Conservation (phyloP, 2,329 filamentous ascomycete species). For the Neonectria punicea region DNA sequence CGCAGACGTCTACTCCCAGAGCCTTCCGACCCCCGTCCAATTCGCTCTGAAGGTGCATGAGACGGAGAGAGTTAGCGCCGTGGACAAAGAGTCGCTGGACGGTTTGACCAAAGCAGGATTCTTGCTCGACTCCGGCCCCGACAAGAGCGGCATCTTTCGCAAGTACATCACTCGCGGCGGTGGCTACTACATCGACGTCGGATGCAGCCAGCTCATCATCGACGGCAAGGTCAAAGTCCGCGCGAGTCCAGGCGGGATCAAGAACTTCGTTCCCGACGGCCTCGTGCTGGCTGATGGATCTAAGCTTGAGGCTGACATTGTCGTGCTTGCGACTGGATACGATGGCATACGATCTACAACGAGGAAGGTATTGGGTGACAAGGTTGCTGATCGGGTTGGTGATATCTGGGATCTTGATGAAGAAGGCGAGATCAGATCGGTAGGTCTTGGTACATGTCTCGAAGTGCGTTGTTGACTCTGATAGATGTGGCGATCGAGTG, state of each 20-base stretch:
- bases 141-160: slow-evolving; percentile 61
- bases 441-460: not conserved
- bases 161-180: slow-evolving; percentile 48
- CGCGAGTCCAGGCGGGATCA: slow-evolving; percentile 44
- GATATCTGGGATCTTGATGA: slow-evolving; percentile 25
- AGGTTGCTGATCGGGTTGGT: slow-evolving; percentile 42
- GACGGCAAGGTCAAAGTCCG: slow-evolving; percentile 54
- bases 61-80: slow-evolving; percentile 52
- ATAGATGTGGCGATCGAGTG: slow-evolving; percentile 29
- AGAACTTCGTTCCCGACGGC: slow-evolving; percentile 42
- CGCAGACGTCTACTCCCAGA: slow-evolving; percentile 55
- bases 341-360: slow-evolving; percentile 51
- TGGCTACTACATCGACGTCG: slow-evolving; percentile 57
- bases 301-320: slow-evolving; percentile 51
- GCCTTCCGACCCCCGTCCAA: slow-evolving; percentile 35
- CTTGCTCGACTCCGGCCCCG: slow-evolving; percentile 63
- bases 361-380: slow-evolving; percentile 49
- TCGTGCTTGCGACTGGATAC: slow-evolving; percentile 57
- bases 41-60: slow-evolving; percentile 55
- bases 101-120: slow-evolving; percentile 64
- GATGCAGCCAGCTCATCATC: slow-evolving; percentile 51
- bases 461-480: not conserved
- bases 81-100: slow-evolving; percentile 53
- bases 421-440: slow-evolving; percentile 22
- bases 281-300: slow-evolving; percentile 47